Evolutionary conservation across 192 early-diverging fungal genomes (phyloP).

Genomic region (Coemansia sp.): DNA sequence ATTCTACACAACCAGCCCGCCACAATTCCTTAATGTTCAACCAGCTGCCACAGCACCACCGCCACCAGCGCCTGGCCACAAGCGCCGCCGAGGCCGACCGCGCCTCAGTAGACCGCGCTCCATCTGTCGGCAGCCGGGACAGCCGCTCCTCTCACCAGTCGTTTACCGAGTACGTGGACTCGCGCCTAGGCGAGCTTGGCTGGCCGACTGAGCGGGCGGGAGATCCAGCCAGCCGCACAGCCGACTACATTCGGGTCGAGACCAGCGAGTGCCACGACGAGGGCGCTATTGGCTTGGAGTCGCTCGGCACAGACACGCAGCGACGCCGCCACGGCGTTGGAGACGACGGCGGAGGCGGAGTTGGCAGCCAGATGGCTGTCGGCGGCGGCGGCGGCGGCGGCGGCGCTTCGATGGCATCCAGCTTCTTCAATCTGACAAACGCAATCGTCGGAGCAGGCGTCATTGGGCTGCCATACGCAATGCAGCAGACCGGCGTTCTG

Average conservation of each 20-base stretch:
- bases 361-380: no score
- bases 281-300: background rate
- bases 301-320: background rate
- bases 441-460: conserved; percentile 91
- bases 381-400: background rate
- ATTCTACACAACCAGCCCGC: no score
- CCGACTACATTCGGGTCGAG: background rate
- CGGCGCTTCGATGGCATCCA: conserved; percentile 44
- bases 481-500: conserved; percentile 73
- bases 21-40: no score
- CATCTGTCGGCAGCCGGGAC: background rate
- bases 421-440: conserved; percentile 85
- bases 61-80: conserved; percentile 7
- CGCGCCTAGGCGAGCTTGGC: conserved; percentile 2
- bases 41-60: background rate
- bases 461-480: conserved; percentile 81
- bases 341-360: no score
- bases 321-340: background rate
- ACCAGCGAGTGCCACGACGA: background rate
- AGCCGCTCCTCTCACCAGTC: background rate
- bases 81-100: conserved; percentile 8
- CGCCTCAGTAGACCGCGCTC: conserved; percentile 3
- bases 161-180: background rate
- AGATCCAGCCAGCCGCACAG: no score
- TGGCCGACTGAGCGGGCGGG: background rate